Evolutionary conservation across 306 rosid species (phyloP), one percentile per base, ranked within the genome.

Genomic region (Comarum palustre): DNA sequence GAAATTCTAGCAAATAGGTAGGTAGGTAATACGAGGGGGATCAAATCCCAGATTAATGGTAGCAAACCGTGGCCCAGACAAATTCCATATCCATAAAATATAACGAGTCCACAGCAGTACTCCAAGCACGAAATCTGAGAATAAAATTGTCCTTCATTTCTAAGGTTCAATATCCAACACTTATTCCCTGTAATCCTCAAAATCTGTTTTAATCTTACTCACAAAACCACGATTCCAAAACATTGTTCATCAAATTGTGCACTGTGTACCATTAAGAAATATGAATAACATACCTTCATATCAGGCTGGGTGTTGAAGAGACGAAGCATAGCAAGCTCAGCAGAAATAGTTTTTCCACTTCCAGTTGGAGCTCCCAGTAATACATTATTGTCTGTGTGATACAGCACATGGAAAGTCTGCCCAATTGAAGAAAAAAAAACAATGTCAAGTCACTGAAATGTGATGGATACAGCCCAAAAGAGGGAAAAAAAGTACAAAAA

Each of bases 301-400:
- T 91, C 97, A 79, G 98, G 91, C 79, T 89, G 97, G 16, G 96
- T 86, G 69, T 84, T 89, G 83, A 93, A 93, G 71, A 93, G 97
- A 57, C 60, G 98, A 81, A 91, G 90, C 88, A 91, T 93, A 64
- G 98, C 98, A 78, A 93, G 98, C 87, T 93, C 98, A 31, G 98
- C 98, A 75, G 98, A 93, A 82, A 93, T 91, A 68, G 98, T 93
- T 82, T 93, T 93, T 71, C 98, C 98, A 89, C 98, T 93, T 59
- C 98, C 98, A 75, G 98, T 91, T 54, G 98, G 98, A 84, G 97
- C 98, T 79, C 98, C 98, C 62, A 93, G 81, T 27, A 93, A 92
- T 79, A 93, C 89, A 86, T 91, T 91, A 80, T 86, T 84, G 85
- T 91, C 97, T 4, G 94, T 86, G 84, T 93, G 98, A 85, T 90